phyloP scores from a whole-genome alignment of 768 basidiomycete genomes.

The Trametes villosa region DNA sequence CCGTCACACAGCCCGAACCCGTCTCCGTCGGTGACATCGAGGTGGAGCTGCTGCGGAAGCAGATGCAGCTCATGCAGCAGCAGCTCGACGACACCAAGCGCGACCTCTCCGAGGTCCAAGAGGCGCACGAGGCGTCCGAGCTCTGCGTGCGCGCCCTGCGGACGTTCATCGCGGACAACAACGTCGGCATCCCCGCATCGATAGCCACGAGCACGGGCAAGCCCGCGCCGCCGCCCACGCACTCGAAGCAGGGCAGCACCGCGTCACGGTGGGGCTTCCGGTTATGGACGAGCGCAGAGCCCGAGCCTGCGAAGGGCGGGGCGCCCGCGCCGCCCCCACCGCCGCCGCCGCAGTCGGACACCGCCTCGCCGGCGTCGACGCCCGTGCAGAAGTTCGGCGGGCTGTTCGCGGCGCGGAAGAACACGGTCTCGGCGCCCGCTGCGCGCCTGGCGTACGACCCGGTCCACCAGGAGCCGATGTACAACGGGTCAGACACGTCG shows the following conservation, averaged over 20 bases:
- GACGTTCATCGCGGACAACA: conserved; percentile 79
- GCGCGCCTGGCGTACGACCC: conserved; percentile 34
- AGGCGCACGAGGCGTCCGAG: conserved; percentile 88
- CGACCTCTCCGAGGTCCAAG: conserved; percentile 76
- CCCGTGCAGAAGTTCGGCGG: conserved; percentile 61
- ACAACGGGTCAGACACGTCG: conserved; percentile 61
- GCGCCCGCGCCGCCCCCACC: no score
- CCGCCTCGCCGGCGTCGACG: conserved; percentile 35
- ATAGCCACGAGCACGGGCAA: conserved; percentile 16
- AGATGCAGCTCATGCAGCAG: conserved; percentile 56
- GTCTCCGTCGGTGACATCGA: conserved; percentile 14
- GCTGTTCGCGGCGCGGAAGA: conserved; percentile 64
- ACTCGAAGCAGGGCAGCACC: conserved; percentile 25
- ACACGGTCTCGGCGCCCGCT: conserved; percentile 51
- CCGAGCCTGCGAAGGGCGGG: conserved; percentile 1
- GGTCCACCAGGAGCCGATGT: conserved; percentile 43
- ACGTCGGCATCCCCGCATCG: conserved; percentile 50
- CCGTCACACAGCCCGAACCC: conserved; percentile 46
- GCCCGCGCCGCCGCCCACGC: conserved; percentile 20
- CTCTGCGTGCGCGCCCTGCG: conserved; percentile 81
- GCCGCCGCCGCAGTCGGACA: conserved; percentile 14
- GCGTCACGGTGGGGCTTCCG: conserved; percentile 70
- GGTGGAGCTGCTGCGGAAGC: conserved; percentile 60
- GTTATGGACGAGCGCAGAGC: conserved; percentile 53
- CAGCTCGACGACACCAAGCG: conserved; percentile 67